A percentile compares a stretch with the other conserved stretches of the same genome.
Evolutionary conservation across 169 alveolate genomes (phyloP).

Genomic region (Cryptosporidium muris): DNA sequence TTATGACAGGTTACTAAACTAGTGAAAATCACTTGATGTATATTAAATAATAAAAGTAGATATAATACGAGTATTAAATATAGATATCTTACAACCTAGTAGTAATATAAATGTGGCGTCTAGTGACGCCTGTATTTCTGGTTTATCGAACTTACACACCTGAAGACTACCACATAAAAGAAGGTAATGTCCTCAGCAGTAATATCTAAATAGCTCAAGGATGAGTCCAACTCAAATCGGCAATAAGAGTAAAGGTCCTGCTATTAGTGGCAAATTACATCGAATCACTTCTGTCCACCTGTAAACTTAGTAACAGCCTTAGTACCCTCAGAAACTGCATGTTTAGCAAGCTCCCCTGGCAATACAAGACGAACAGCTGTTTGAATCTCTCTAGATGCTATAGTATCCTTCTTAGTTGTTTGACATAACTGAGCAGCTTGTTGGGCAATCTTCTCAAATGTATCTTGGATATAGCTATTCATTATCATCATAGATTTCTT

Average conservation of each 20-base stretch:
- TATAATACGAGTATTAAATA: background rate
- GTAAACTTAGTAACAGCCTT: constrained; percentile 98
- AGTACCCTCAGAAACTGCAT: constrained; percentile 99
- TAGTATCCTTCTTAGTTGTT: constrained; percentile 94
- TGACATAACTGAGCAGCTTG: constrained; percentile 95
- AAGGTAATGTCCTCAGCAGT: background rate
- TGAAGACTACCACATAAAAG: too few species aligned
- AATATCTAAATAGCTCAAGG: background rate
- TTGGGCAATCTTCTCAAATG: constrained; percentile 94
- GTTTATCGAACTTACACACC: too few species aligned
- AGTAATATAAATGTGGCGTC: constrained; percentile 51
- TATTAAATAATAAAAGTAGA: too few species aligned
- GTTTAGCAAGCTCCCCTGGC: constrained; percentile 99
- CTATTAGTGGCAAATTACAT: background rate
- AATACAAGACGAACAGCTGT: constrained; percentile 98
- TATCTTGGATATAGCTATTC: constrained; percentile 95
- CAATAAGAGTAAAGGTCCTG: background rate
- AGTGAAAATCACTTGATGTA: background rate
- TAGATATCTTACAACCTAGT: background rate
- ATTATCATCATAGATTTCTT: constrained; percentile 95
- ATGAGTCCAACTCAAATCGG: background rate
- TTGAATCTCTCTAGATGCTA: constrained; percentile 97
- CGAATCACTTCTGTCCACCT: constrained; percentile 79
- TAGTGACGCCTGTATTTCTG: constrained; percentile 67
- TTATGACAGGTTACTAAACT: constrained; percentile 55